These are phyloP conservation scores for Halteria grandinella DNA, from an alignment of 73 alveolate species.

Conservation along the genomic window DNA sequence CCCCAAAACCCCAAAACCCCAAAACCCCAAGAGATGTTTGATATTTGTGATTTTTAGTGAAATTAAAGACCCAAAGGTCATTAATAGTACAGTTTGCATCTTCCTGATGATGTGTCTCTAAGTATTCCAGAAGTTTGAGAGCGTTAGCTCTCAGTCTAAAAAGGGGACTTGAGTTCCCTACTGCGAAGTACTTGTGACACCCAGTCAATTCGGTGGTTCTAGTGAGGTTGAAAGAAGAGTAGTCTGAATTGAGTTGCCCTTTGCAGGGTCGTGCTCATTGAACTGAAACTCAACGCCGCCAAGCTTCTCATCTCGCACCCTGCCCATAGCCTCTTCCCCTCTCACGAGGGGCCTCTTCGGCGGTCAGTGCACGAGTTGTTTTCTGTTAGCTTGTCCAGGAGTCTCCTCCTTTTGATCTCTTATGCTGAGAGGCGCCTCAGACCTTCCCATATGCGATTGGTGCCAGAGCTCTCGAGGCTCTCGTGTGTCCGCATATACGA, in stretches of 20 bases:
- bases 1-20: too few species aligned
- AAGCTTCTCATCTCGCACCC: slow-evolving; percentile 67
- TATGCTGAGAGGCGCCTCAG: slow-evolving; percentile 88
- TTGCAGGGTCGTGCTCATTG: slow-evolving; percentile 68
- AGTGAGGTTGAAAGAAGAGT: slow-evolving; percentile 81
- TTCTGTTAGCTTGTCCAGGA: slow-evolving; percentile 71
- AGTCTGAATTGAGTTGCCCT: slow-evolving; percentile 85
- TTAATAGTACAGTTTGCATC: too few species aligned
- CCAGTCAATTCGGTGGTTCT: too few species aligned
- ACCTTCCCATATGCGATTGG: slow-evolving; percentile 80
- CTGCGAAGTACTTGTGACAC: too few species aligned
- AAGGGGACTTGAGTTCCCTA: too few species aligned
- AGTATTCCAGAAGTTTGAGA: too few species aligned
- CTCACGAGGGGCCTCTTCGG: slow-evolving; percentile 61
- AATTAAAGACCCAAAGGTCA: too few species aligned
- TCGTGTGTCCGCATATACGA: slow-evolving; percentile 64
- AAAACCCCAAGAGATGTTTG: too few species aligned
- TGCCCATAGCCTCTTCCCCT: slow-evolving; percentile 54
- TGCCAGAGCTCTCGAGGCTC: slow-evolving; percentile 44
- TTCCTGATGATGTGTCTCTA: too few species aligned
- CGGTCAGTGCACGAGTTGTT: slow-evolving; percentile 35
- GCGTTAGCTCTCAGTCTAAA: too few species aligned
- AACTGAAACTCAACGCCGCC: slow-evolving; percentile 81
- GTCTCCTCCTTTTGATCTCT: slow-evolving; percentile 75
- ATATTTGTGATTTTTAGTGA: too few species aligned